phyloP scores from a whole-genome alignment of 2,329 filamentous ascomycete species.

The Zarea fungicola region DNA sequence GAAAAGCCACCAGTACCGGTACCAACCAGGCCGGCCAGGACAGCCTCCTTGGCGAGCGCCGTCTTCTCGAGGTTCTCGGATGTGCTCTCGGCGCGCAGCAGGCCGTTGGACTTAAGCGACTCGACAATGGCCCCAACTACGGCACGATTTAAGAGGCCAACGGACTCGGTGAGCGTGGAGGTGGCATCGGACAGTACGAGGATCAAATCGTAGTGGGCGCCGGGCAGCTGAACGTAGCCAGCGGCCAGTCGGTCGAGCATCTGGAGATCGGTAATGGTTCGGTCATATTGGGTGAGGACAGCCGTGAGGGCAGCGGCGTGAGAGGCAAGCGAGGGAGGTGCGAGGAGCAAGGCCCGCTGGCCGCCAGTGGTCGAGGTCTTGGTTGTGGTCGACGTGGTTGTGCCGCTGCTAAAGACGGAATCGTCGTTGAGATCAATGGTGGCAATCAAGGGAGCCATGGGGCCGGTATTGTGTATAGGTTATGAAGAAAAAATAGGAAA shows the following conservation, averaged over 20 bases:
- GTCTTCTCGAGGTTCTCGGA: constrained; percentile 38
- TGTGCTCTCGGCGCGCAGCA: constrained; percentile 64
- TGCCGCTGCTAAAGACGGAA: constrained; percentile 31
- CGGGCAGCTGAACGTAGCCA: constrained; percentile 71
- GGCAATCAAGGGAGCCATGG: constrained; percentile 48
- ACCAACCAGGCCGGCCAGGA: constrained; percentile 72
- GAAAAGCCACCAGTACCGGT: constrained; percentile 56
- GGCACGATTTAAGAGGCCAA: constrained; percentile 58
- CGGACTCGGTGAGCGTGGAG: constrained; percentile 55
- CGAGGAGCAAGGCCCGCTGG: constrained; percentile 71
- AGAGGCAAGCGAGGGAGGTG: constrained; percentile 82
- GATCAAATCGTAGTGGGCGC: constrained; percentile 75
- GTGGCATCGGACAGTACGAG: constrained; percentile 77
- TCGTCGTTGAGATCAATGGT: constrained; percentile 53
- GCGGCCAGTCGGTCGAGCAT: constrained; percentile 93
- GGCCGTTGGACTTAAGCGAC: constrained; percentile 64
- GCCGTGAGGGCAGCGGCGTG: constrained; percentile 72
- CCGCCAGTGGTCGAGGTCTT: constrained; percentile 17
- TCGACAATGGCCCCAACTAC: constrained; percentile 65
- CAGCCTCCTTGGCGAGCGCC: constrained; percentile 66
- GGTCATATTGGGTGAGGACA: constrained; percentile 68
- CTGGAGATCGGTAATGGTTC: constrained; percentile 77
- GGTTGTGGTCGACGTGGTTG: not conserved
- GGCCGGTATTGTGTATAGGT: constrained; percentile 14
- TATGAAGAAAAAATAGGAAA: not conserved